These are phyloP conservation scores for Grigorovia humatica DNA, from an alignment of 805 yeast species.

Conservation along the genomic window DNA sequence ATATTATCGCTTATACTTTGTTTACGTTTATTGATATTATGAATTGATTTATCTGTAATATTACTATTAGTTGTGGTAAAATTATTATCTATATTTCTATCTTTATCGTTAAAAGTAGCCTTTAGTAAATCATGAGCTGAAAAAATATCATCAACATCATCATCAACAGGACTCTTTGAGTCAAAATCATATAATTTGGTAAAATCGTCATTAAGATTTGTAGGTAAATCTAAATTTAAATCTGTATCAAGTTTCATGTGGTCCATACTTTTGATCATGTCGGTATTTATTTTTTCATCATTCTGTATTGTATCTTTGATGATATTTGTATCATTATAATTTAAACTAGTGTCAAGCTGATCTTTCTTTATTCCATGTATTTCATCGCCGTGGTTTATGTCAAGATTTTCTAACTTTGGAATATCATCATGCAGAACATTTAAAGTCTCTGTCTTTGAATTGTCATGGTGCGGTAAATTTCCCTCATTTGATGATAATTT, in stretches of 20 bases:
- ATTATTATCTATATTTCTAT: background rate
- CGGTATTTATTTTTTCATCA: background rate
- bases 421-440: background rate
- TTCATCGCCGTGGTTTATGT: background rate
- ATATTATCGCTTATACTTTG: background rate
- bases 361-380: background rate
- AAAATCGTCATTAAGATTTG: conserved; percentile 20
- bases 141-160: conserved; percentile 11
- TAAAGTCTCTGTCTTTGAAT: background rate
- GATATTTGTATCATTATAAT: conserved; percentile 1
- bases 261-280: background rate
- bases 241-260: conserved; percentile 5
- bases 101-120: conserved; percentile 1
- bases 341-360: background rate
- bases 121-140: conserved; percentile 9
- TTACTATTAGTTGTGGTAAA: background rate
- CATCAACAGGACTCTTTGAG: conserved; percentile 24
- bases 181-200: conserved; percentile 26
- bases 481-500: background rate
- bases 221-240: conserved; percentile 18
- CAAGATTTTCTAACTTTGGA: background rate
- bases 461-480: background rate
- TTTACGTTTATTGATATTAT: conserved; percentile 6
- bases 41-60: background rate
- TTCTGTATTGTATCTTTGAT: background rate